A percentile compares a stretch with the other conserved stretches of the same genome.
These are phyloP conservation scores for Achaetomiella virescens DNA, from an alignment of 495 filamentous ascomycete genomes.

Conservation along the genomic window DNA sequence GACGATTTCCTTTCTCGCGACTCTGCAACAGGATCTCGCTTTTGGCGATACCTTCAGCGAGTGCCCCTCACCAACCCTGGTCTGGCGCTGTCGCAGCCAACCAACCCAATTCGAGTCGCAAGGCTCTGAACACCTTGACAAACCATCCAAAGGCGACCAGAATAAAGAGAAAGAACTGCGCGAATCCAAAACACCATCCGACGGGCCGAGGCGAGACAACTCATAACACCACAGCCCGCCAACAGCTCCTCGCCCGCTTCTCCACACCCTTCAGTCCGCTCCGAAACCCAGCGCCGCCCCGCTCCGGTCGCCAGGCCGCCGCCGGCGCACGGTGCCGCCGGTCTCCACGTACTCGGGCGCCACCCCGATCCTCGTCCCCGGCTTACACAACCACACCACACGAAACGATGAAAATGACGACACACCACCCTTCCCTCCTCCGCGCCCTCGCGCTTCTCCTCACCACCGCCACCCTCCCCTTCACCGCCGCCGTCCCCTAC, in stretches of 20 bases:
- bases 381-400: background rate
- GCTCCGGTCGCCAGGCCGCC: background rate
- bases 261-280: background rate
- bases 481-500: conserved; percentile 35
- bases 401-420: background rate
- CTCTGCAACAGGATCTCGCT: background rate
- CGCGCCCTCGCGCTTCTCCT: conserved; percentile 10
- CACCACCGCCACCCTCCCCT: conserved; percentile 21
- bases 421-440: background rate
- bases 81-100: no score
- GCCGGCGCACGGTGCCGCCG: conserved; percentile 1
- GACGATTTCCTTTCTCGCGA: background rate
- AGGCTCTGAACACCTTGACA: no score
- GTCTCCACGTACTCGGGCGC: conserved; percentile 4
- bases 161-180: background rate
- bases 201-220: background rate
- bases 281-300: background rate
- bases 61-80: no score
- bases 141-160: no score
- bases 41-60: background rate
- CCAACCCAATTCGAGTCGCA: no score
- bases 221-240: background rate
- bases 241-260: background rate
- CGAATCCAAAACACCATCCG: background rate
- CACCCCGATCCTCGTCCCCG: no score